These are phyloP conservation scores for Candida sp. DNA, from an alignment of 1,139 yeast species.

Conservation along the genomic window DNA sequence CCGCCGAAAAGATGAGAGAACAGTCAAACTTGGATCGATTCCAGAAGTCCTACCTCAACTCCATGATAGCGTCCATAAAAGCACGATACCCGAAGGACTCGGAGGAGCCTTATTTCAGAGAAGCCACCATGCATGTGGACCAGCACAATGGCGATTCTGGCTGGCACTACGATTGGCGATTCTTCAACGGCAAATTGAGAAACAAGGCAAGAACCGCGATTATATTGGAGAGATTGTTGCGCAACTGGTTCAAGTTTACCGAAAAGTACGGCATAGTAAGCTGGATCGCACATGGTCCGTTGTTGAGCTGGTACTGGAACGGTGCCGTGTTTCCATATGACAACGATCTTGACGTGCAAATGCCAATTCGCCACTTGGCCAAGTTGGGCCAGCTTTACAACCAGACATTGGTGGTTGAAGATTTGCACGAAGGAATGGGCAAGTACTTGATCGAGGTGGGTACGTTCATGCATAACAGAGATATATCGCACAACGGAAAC, in stretches of 20 bases:
- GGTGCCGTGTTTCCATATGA: constrained; percentile 69
- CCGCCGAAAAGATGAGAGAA: not conserved
- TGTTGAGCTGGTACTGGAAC: constrained; percentile 66
- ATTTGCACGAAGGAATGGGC: constrained; percentile 42
- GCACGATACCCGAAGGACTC: constrained; percentile 14
- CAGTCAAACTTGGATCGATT: constrained; percentile 1
- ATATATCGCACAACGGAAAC: constrained; percentile 45
- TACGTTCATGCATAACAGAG: constrained; percentile 40
- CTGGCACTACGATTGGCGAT: constrained; percentile 30
- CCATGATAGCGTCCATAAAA: constrained; percentile 4
- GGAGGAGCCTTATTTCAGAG: constrained; percentile 24
- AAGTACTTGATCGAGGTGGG: constrained; percentile 56
- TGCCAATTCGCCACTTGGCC: constrained; percentile 47
- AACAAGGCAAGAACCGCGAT: constrained; percentile 30
- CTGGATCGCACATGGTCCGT: constrained; percentile 67
- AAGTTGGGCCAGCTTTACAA: constrained; percentile 46
- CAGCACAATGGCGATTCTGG: constrained; percentile 16
- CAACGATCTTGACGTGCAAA: constrained; percentile 61
- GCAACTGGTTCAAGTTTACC: constrained; percentile 62
- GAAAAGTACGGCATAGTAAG: constrained; percentile 42
- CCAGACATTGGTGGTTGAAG: constrained; percentile 53
- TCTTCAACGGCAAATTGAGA: constrained; percentile 23
- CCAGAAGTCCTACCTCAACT: constrained; percentile 10
- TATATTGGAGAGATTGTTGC: constrained; percentile 31
- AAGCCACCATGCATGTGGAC: constrained; percentile 18